A percentile compares a stretch with the other conserved stretches of the same genome.
Evolutionary conservation across 306 rosid genomes (phyloP).

Genomic region (Pachyrhizus erosus): DNA sequence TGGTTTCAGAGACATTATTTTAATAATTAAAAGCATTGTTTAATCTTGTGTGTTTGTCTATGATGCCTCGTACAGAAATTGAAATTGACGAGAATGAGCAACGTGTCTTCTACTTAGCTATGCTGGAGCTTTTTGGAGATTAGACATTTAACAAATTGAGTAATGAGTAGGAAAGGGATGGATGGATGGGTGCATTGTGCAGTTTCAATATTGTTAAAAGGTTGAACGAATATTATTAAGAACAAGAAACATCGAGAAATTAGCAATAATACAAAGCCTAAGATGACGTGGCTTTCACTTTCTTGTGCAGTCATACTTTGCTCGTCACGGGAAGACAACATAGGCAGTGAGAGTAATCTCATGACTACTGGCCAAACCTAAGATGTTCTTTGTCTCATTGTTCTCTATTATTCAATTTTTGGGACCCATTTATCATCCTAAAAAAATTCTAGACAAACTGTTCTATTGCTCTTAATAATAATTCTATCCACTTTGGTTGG

Average conservation of each 20-base stretch:
- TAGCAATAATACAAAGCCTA: not conserved
- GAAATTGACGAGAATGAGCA: constrained; percentile 32
- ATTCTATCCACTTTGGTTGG: constrained; percentile 40
- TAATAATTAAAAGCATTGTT: not conserved
- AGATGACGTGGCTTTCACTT: not conserved
- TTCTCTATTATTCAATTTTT: constrained; percentile 5
- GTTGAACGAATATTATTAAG: not conserved
- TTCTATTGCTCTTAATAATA: not conserved
- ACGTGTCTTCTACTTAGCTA: not conserved
- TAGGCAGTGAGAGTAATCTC: not conserved
- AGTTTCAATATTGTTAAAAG: not conserved
- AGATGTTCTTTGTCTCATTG: not conserved
- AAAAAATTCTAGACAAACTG: not conserved
- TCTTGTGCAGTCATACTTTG: constrained; percentile 12
- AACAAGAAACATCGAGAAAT: not conserved
- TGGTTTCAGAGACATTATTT: constrained; percentile 25
- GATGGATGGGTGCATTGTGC: not conserved
- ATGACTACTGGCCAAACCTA: not conserved
- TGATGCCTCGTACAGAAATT: constrained; percentile 17
- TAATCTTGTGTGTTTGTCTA: not conserved
- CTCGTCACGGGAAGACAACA: not conserved
- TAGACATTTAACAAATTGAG: not conserved
- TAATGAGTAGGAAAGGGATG: not conserved
- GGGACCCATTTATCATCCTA: not conserved
- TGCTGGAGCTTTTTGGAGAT: not conserved